phyloP scores from a whole-genome alignment of 345 rosid species.

The Tarenaya hassleriana region DNA sequence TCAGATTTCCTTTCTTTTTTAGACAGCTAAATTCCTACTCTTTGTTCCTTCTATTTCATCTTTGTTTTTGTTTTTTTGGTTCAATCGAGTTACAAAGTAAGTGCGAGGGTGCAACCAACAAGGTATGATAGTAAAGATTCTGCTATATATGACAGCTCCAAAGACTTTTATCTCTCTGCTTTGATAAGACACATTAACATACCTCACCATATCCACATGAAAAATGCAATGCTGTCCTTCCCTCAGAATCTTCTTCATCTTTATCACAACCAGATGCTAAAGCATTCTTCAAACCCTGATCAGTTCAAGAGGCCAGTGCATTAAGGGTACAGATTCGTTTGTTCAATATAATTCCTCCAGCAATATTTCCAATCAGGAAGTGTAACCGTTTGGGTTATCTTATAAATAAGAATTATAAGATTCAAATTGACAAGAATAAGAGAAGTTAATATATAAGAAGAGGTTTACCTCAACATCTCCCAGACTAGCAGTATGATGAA shows the following conservation, averaged over 20 bases:
- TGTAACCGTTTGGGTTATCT: neutral
- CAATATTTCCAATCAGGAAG: neutral
- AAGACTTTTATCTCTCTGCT: neutral
- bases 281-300: constrained; percentile 77
- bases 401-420: constrained; percentile 1
- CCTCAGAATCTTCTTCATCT: constrained; percentile 97
- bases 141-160: constrained; percentile 9
- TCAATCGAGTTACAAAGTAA: too few relatives aligned
- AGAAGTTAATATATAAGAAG: constrained; percentile 2
- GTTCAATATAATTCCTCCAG: neutral
- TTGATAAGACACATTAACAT: constrained; percentile 18
- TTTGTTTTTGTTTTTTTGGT: too few relatives aligned
- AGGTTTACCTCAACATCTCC: constrained; percentile 84
- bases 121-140: constrained; percentile 19
- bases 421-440: constrained; percentile 7
- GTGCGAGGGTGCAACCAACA: neutral
- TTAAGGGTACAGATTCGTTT: neutral
- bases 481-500: constrained; percentile 83
- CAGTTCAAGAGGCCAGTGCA: constrained; percentile 13
- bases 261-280: constrained; percentile 83
- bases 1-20: constrained; percentile 1
- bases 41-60: too few relatives aligned
- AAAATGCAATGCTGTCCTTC: constrained; percentile 96
- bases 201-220: constrained; percentile 99
- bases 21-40: neutral